Evolutionary conservation across 192 early-diverging fungal species (phyloP).

Genomic region (Allomyces macrogynus): DNA sequence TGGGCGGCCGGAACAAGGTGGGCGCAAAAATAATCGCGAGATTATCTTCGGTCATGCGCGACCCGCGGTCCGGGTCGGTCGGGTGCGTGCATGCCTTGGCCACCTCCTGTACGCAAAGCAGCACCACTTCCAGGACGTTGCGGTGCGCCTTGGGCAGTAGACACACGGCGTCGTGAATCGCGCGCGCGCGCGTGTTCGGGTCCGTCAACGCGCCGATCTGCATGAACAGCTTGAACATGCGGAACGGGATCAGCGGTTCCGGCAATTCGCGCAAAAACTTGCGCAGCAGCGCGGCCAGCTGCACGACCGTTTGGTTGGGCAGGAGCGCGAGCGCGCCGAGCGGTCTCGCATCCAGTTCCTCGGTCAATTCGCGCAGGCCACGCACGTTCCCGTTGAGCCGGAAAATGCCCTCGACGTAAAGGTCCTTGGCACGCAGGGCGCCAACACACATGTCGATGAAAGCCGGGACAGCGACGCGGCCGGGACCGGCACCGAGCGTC

Average conservation of each 20-base stretch:
- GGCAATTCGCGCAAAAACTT: conserved; percentile 92
- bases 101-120: conserved; percentile 67
- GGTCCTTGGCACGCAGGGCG: neutral
- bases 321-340: conserved; percentile 34
- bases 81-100: conserved; percentile 44
- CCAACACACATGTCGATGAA: too few species aligned
- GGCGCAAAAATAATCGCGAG: conserved; percentile 87
- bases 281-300: conserved; percentile 84
- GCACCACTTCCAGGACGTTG: conserved; percentile 75
- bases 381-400: conserved; percentile 95
- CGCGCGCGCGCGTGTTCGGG: conserved; percentile 29
- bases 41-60: conserved; percentile 82
- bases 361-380: conserved; percentile 62
- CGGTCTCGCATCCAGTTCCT: conserved; percentile 67
- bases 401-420: conserved; percentile 87
- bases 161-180: conserved; percentile 63
- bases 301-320: conserved; percentile 54
- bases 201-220: conserved; percentile 46
- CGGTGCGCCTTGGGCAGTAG: conserved; percentile 78
- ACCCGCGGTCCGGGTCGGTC: conserved; percentile 43
- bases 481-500: conserved; percentile 17
- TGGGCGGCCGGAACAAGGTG: conserved; percentile 61
- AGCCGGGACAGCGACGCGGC: too few species aligned
- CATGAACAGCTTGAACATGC: conserved; percentile 69
- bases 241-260: conserved; percentile 79